Evolutionary conservation across 2,329 filamentous ascomycete genomes (phyloP), one percentile per base, ranked within the genome.

Genomic region (Colletotrichum sp.): DNA sequence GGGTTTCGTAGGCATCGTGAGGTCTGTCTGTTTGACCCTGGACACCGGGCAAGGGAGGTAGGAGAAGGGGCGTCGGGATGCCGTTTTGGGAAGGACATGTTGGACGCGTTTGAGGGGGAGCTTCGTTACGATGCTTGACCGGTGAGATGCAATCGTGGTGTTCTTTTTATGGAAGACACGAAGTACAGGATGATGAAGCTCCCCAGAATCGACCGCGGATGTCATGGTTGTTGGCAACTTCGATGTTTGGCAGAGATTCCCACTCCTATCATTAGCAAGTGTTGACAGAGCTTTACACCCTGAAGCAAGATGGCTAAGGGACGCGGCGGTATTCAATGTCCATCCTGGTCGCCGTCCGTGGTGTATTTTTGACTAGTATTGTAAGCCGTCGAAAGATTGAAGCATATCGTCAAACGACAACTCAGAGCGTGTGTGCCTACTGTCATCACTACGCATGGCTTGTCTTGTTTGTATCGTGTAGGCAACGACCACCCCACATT

Each of bases 341-440:
- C 1, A 0, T 13, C 3, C 4, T 4, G 7, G 43, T 21, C 43
- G n/a, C 43, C 3, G n/a, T 3, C n/a, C 3, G n/a, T 13, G 10
- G 43, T 21, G 43, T 52, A 21, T 52, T 52, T 2, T 2, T 7
- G 6, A 52, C 0, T 52, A 52, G n/a, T 21, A 21, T 13, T 52
- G 6, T 24, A 1, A 7, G 43, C 6, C n/a, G 2, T 52, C n/a
- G n/a, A 52, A 52, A 7, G 43, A 6, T 3, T 0, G 18, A 12
- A 43, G 9, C 1, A 43, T 6, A 10, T 48, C 9, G 39, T 43
- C 39, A 2, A n/a, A 43, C 0, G 3, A 4, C 39, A 3, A 21
- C 3, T 52, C n/a, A 7, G 43, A n/a, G 3, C 4, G 8, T 48
- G 43, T 52, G n/a, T 21, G 2, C n/a, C n/a, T 7, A 12, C 39